Base-by-base conservation (phyloP, 768 basidiomycete genomes). In the Suillus weaverae region DNA sequence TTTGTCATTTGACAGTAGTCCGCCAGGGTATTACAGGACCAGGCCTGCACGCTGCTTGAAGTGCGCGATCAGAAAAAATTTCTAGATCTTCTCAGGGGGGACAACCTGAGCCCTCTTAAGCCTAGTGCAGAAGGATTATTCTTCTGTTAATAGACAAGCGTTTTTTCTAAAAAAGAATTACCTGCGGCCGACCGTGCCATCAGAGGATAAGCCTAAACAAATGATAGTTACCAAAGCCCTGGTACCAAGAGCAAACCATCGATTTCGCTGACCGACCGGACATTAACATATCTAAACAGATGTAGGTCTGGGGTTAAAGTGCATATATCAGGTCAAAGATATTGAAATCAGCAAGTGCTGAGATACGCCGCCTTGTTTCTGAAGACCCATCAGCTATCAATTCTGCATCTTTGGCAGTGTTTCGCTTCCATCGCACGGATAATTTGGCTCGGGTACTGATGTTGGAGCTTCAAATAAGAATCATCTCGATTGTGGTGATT, bases 201-300 rank as follows among this genome's bases (percentile, higher is more conserved):
- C 62, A 57, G 39, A 14, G 55, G 36, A 41, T 6, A 62, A 62
- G 38, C 22, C 26, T 39, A 62, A 59, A 59, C 57, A 60, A 59
- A 62, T 16, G 20, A 62, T 56, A 63, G 65, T 68, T 66, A 64
- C 74, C 68, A 51, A 56, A 67, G 26, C 18, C 32, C 62, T 62
- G 59, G 69, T 61, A 38, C 62, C 62, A 55, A 14, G 64, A 69
- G 66, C 62, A 65, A 60, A 35, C 62, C 44, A 56, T 16, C 51
- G 50, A 63, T 63, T 61, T 71, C 66, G 68, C 66, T 66, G 61
- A 66, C 68, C 20, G 33, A 65, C 51, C 65, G 67, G 50, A 46
- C 51, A 65, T 77, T 70, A 76, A 76, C 76, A 68, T 73, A 70
- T 69, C 74, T 64, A 32, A 11, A 53, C 10, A 54, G 53, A 54